Conservation (phyloP, 108 stramenopile genomes). For the Seminavis robusta region DNA sequence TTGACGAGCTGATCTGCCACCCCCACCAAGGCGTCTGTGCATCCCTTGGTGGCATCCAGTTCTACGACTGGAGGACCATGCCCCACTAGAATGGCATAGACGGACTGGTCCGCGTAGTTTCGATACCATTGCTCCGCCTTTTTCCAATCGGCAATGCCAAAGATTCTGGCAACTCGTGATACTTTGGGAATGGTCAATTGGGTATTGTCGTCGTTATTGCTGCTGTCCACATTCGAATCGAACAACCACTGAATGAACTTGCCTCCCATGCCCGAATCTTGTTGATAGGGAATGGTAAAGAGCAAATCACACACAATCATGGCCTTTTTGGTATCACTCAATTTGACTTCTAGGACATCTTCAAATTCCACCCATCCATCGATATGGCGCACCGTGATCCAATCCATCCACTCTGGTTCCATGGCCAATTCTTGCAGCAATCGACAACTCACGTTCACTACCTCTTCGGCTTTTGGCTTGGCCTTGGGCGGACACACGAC, state of each 20-base stretch:
- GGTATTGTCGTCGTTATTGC: too few species aligned
- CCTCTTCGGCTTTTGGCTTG: not conserved
- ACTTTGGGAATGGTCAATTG: too few species aligned
- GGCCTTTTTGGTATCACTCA: not conserved
- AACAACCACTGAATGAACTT: not conserved
- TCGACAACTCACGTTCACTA: not conserved
- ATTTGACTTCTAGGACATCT: not conserved
- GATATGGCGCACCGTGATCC: not conserved
- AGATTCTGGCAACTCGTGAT: too few species aligned
- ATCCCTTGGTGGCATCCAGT: too few species aligned
- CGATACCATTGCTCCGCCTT: too few species aligned
- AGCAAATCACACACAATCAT: conserved; percentile 2
- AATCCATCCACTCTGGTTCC: not conserved
- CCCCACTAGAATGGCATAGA: too few species aligned
- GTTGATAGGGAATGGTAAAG: not conserved
- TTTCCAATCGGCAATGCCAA: too few species aligned
- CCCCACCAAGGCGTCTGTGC: too few species aligned
- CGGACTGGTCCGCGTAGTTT: too few species aligned
- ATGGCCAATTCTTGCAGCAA: too few species aligned
- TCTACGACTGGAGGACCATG: too few species aligned
- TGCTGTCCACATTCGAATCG: not conserved
- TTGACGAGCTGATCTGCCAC: too few species aligned
- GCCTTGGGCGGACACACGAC: not conserved
- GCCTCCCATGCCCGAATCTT: not conserved
- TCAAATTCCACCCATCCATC: conserved; percentile 6